phyloP scores from a whole-genome alignment of 2,329 filamentous ascomycete genomes.

The Botryosphaeria dothidea region DNA sequence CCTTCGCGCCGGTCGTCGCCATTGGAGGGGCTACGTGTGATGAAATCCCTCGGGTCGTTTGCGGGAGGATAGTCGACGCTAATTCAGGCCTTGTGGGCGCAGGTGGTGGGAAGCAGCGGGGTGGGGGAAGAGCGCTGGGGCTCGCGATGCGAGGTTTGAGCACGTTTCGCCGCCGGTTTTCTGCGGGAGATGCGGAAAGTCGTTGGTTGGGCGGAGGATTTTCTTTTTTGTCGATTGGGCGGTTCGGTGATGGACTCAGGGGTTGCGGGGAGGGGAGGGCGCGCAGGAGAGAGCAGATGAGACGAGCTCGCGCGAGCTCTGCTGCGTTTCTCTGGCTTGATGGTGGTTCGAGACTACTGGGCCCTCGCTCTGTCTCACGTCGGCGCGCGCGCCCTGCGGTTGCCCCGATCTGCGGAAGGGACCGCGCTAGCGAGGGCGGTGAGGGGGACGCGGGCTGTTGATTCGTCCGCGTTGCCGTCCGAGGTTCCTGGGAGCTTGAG shows the following conservation, averaged over 20 bases:
- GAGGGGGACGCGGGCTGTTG: neutral
- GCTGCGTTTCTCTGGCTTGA: neutral
- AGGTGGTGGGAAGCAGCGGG: neutral
- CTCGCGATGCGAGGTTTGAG: neutral
- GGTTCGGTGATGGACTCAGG: neutral
- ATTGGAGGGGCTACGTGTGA: neutral
- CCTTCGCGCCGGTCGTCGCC: neutral
- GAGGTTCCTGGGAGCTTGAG: neutral
- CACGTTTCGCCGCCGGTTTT: neutral
- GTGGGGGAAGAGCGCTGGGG: neutral
- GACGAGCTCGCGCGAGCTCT: conserved; percentile 13
- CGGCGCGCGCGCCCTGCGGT: neutral
- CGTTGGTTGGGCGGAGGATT: neutral
- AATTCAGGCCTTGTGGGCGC: too few species aligned
- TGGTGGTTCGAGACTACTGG: conserved; percentile 16
- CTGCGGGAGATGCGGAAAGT: neutral
- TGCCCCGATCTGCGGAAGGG: conserved; percentile 14
- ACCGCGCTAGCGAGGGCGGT: neutral
- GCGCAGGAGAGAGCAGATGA: neutral
- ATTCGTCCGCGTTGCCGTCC: neutral
- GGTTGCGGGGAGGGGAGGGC: neutral
- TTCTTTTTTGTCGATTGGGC: too few species aligned
- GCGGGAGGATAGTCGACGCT: too few species aligned
- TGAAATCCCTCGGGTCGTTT: neutral
- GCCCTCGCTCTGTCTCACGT: neutral